Conservation (phyloP, 352 stramenopile species). For the Saprolegnia diclina region DNA sequence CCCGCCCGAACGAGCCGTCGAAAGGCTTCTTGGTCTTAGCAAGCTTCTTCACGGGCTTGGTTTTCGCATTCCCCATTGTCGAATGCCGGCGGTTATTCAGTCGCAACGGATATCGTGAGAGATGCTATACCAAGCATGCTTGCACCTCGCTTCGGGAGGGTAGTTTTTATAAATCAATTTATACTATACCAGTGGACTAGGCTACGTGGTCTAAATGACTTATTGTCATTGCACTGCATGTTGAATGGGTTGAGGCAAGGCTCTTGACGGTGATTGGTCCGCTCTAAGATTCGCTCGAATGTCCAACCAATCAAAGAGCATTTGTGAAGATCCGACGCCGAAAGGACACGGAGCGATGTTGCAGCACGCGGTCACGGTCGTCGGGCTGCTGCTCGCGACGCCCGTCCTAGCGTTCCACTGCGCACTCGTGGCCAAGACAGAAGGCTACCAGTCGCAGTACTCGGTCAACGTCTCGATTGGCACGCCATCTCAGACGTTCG, state of each 20-base stretch:
- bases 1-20: slow-evolving; percentile 46
- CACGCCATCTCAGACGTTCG: slow-evolving; percentile 22
- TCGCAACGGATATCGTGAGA: neutral
- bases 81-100: neutral
- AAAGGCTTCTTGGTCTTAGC: neutral
- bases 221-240: no score
- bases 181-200: no score
- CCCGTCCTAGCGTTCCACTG: slow-evolving; percentile 8
- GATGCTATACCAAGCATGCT: neutral
- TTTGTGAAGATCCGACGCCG: no score
- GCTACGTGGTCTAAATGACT: no score
- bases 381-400: neutral
- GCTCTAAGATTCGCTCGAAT: no score
- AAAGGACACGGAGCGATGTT: neutral
- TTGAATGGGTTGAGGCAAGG: no score
- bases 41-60: slow-evolving; percentile 4
- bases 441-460: slow-evolving; percentile 23
- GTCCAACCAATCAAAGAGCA: no score
- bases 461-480: slow-evolving; percentile 18
- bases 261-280: no score
- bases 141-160: neutral
- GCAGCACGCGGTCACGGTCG: neutral
- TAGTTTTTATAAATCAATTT: neutral
- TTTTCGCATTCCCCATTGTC: slow-evolving; percentile 5
- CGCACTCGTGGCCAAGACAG: slow-evolving; percentile 15